Evolutionary conservation across 1,139 yeast species (phyloP).

Genomic region (Pichia sp.): DNA sequence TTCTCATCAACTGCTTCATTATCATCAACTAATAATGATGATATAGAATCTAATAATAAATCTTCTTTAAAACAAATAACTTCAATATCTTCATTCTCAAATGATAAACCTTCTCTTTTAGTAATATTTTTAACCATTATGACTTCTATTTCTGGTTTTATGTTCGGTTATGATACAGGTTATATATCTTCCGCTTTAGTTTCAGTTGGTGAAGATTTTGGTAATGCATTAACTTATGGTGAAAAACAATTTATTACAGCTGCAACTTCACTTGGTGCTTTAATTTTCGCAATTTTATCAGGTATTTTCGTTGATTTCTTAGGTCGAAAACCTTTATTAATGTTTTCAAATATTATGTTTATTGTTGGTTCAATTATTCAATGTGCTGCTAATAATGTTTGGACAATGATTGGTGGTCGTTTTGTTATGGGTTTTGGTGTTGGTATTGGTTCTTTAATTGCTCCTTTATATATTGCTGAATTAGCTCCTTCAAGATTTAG

Average conservation of each 20-base stretch:
- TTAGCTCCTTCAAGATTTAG: slow-evolving; percentile 88
- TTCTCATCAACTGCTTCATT: not conserved
- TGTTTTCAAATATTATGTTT: slow-evolving; percentile 74
- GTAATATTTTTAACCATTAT: slow-evolving; percentile 67
- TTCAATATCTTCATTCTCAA: slow-evolving; percentile 29
- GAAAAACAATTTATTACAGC: slow-evolving; percentile 86
- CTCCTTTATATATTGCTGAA: slow-evolving; percentile 87
- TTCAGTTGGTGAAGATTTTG: slow-evolving; percentile 70
- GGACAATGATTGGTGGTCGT: slow-evolving; percentile 91
- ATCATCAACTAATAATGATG: not conserved
- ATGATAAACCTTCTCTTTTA: slow-evolving; percentile 51
- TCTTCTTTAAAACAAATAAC: slow-evolving; percentile 5
- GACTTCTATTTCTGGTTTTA: slow-evolving; percentile 87
- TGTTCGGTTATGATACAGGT: slow-evolving; percentile 97
- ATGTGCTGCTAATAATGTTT: slow-evolving; percentile 67
- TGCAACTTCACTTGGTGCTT: slow-evolving; percentile 92
- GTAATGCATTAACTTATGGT: slow-evolving; percentile 53
- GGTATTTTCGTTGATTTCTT: slow-evolving; percentile 74
- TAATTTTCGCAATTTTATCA: slow-evolving; percentile 68
- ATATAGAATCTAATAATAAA: not conserved
- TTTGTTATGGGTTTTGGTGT: slow-evolving; percentile 94
- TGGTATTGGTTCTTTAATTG: slow-evolving; percentile 85
- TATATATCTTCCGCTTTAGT: slow-evolving; percentile 90
- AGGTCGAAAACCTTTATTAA: slow-evolving; percentile 76
- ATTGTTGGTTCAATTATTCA: slow-evolving; percentile 79